Evolutionary conservation across 2,329 filamentous ascomycete species (phyloP), one percentile per base, ranked within the genome.

Genomic region (Talaromyces piceae): DNA sequence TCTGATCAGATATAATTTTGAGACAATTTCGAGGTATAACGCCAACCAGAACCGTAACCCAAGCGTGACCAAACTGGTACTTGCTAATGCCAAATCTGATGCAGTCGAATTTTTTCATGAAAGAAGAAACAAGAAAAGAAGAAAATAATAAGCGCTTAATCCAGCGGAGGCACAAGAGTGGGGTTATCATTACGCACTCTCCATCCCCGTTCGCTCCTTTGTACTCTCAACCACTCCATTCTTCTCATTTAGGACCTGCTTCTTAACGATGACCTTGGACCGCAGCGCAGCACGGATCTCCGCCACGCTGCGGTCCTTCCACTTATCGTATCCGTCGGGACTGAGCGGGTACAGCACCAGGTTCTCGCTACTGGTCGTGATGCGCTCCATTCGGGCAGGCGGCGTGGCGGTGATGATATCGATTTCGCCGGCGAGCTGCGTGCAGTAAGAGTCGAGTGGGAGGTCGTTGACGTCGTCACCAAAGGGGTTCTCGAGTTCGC

Each of bases 401-500:
- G 77, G 76, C 9, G 70, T 73, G 50, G 81, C 77, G 20, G 84
- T 82, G 58, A 91, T 82, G 52, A 86, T 81, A 62, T 91, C 86
- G 58, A 93, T 75, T 59, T 94, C 88, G 27, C 77, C 68, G 20
- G 84, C 80, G 39, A 93, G 77, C 61, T 90, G 85, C 31, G 83
- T 77, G 70, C 88, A 93, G 74, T 83, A 94, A 12, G 77, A 72
- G 63, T 91, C 88, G 2, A 91, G 76, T 0, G 86, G 85, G 39
- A 91, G 71, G 67, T 93, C 88, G 63, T 93, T 93, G 59, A 91
- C 87, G 56, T 93, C 88, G 57, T 83, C 77, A 52, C 88, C 88
- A 66, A 93, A 93, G 5, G 88, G 88, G 62, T 93, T 89, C 67
- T 93, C 88, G 57, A 93, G 86, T 68, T 93, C 87, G 56, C 82